phyloP scores from a whole-genome alignment of 257 asterid genomes.

The Pogostemon cablin region DNA sequence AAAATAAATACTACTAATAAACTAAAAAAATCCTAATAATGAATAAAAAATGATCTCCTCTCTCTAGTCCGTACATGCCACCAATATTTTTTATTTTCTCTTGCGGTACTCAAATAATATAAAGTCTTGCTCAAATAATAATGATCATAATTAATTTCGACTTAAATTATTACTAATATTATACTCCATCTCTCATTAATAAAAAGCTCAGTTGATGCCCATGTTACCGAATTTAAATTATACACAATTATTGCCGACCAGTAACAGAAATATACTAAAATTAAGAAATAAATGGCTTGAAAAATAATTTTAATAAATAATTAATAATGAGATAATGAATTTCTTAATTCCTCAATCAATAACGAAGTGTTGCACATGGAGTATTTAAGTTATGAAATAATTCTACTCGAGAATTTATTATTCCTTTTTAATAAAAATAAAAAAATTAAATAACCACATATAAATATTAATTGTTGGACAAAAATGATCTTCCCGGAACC shows the following conservation, averaged over 20 bases:
- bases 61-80: too few relatives aligned
- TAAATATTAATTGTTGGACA: conserved; percentile 25
- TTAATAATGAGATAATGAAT: background rate
- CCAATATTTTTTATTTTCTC: too few relatives aligned
- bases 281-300: conserved; percentile 31
- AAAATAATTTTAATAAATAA: conserved; percentile 13
- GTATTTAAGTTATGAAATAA: too few relatives aligned
- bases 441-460: background rate
- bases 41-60: too few relatives aligned
- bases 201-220: conserved; percentile 34
- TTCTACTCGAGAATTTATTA: too few relatives aligned
- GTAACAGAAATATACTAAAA: conserved; percentile 32
- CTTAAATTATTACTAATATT: too few relatives aligned
- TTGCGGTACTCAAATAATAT: too few relatives aligned
- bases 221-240: conserved; percentile 33
- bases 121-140: too few relatives aligned
- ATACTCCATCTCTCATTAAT: background rate
- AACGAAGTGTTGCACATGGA: conserved; percentile 59
- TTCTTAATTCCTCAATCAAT: conserved; percentile 26
- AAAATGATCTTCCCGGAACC: conserved; percentile 33
- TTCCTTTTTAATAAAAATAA: too few relatives aligned
- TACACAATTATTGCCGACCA: conserved; percentile 62
- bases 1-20: too few relatives aligned
- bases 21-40: too few relatives aligned
- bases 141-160: too few relatives aligned